Conservation (phyloP, 164 flowering plant species). For the Liriodendron chinense region DNA sequence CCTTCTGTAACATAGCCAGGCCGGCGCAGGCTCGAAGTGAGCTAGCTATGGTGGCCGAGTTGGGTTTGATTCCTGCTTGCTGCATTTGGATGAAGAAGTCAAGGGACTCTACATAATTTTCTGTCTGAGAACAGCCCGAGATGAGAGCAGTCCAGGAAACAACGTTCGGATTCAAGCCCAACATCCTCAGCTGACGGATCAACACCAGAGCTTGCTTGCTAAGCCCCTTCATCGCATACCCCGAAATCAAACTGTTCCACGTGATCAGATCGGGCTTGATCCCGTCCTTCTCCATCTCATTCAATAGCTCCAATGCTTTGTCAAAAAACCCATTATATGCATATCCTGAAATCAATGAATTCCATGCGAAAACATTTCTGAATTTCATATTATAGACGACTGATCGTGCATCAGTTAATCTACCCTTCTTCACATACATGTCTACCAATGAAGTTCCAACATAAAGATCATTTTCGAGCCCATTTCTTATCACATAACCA, state of each 20-base stretch:
- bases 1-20: slow-evolving; percentile 47
- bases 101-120: slow-evolving; percentile 36
- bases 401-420: slow-evolving; percentile 33
- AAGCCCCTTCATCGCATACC: slow-evolving; percentile 45
- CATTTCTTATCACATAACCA: slow-evolving; percentile 48
- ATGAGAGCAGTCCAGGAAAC: slow-evolving; percentile 72
- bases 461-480: slow-evolving; percentile 45
- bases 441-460: slow-evolving; percentile 58
- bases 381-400: slow-evolving; percentile 41
- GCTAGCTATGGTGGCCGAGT: slow-evolving; percentile 48
- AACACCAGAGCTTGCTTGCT: slow-evolving; percentile 41
- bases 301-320: slow-evolving; percentile 34
- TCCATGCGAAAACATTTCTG: slow-evolving; percentile 57
- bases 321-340: slow-evolving; percentile 43
- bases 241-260: slow-evolving; percentile 57
- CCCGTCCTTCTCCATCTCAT: slow-evolving; percentile 49
- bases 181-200: slow-evolving; percentile 39
- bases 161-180: slow-evolving; percentile 51
- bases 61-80: slow-evolving; percentile 44
- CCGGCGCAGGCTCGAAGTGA: slow-evolving; percentile 53
- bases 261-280: slow-evolving; percentile 54
- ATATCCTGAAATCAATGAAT: slow-evolving; percentile 56
- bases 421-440: slow-evolving; percentile 59
- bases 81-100: slow-evolving; percentile 45
- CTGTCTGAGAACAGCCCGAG: slow-evolving; percentile 54